These are phyloP conservation scores for Geotrichum candidum DNA, from an alignment of 1,139 yeast genomes.

Conservation along the genomic window DNA sequence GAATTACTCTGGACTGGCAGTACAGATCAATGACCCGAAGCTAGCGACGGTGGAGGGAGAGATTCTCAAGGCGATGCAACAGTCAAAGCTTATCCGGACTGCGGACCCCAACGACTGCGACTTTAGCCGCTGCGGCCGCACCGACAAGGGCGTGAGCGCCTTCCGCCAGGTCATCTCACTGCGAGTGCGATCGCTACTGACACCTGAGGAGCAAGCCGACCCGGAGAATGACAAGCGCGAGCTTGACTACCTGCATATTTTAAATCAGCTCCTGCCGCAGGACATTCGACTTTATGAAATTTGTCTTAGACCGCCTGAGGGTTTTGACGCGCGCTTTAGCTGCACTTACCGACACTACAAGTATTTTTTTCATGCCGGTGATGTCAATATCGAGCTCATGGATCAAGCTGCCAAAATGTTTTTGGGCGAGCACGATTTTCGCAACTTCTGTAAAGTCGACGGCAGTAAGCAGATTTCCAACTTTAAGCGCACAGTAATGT, in stretches of 20 bases:
- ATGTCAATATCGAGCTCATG: slow-evolving; percentile 64
- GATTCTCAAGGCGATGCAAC: slow-evolving; percentile 62
- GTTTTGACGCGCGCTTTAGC: slow-evolving; percentile 89
- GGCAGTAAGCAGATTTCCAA: slow-evolving; percentile 88
- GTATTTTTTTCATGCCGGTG: slow-evolving; percentile 55
- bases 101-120: slow-evolving; percentile 53
- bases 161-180: slow-evolving; percentile 89
- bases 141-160: slow-evolving; percentile 96
- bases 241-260: slow-evolving; percentile 64
- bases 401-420: slow-evolving; percentile 57
- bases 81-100: slow-evolving; percentile 60
- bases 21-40: slow-evolving; percentile 60
- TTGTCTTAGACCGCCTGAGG: slow-evolving; percentile 73
- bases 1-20: slow-evolving; percentile 87
- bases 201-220: slow-evolving; percentile 51
- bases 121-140: slow-evolving; percentile 91
- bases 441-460: slow-evolving; percentile 91
- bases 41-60: slow-evolving; percentile 83
- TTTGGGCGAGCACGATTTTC: slow-evolving; percentile 78
- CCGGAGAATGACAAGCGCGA: slow-evolving; percentile 57
- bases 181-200: slow-evolving; percentile 61
- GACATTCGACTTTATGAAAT: slow-evolving; percentile 81
- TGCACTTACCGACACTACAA: slow-evolving; percentile 79
- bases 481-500: slow-evolving; percentile 51
- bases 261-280: slow-evolving; percentile 71